A percentile compares a stretch with the other conserved stretches of the same genome.
These are phyloP conservation scores for Podaxis sp. DNA, from an alignment of 768 basidiomycete species.

Conservation along the genomic window DNA sequence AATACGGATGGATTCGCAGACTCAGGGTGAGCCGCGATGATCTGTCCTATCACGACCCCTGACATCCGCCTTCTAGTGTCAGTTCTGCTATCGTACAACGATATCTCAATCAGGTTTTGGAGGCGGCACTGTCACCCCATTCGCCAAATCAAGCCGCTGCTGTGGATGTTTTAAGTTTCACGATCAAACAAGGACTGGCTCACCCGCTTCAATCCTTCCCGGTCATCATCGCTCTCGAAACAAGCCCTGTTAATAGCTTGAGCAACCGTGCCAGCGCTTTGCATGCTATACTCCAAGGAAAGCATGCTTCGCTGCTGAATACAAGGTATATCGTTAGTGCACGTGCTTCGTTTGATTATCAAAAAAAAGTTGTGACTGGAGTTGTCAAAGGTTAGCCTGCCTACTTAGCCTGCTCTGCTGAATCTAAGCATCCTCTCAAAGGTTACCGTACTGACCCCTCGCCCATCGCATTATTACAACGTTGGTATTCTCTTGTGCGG, in stretches of 20 bases:
- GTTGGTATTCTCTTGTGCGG: conserved; percentile 89
- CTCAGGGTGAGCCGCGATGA: conserved; percentile 71
- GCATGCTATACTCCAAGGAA: conserved; percentile 80
- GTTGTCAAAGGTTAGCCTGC: conserved; percentile 52
- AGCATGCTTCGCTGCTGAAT: conserved; percentile 89
- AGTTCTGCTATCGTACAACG: conserved; percentile 95
- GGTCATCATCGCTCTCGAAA: conserved; percentile 91
- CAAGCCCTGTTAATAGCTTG: conserved; percentile 59
- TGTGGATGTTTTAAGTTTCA: conserved; percentile 89
- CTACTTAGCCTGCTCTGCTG: background rate
- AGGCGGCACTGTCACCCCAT: conserved; percentile 74
- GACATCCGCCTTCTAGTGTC: conserved; percentile 52
- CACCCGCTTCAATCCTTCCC: conserved; percentile 95
- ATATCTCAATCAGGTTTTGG: conserved; percentile 79
- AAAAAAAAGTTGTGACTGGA: conserved; percentile 53
- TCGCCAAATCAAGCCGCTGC: conserved; percentile 76
- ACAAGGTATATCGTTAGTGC: conserved; percentile 83
- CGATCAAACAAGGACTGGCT: conserved; percentile 91
- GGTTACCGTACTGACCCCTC: conserved; percentile 66
- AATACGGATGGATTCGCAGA: conserved; percentile 96
- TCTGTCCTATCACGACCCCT: background rate
- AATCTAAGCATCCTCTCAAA: conserved; percentile 23
- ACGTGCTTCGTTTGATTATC: conserved; percentile 80
- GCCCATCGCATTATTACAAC: conserved; percentile 75
- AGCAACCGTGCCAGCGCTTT: conserved; percentile 77